Evolutionary conservation across 441 rosid species (phyloP), one percentile per base, ranked within the genome.

Genomic region (Arabidopsis lyrata): DNA sequence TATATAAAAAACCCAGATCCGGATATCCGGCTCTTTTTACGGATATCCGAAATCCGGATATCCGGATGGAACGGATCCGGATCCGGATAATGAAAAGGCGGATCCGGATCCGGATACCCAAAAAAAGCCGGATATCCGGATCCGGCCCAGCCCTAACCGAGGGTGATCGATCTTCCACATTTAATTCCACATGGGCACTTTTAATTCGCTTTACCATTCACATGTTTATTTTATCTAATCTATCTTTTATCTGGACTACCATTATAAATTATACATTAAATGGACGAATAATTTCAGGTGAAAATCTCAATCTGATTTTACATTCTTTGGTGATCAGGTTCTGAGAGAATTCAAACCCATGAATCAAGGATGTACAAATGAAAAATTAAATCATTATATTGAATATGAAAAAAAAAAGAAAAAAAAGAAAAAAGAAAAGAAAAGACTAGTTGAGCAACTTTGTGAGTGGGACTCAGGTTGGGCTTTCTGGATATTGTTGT

Each of bases 101-200:
- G n/a, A n/a, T n/a, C n/a, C n/a, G n/a, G n/a, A n/a, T n/a, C n/a
- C n/a, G n/a, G n/a, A n/a, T n/a, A n/a, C n/a, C n/a, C n/a, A n/a
- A n/a, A n/a, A n/a, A n/a, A n/a, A n/a, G n/a, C n/a, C n/a, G n/a
- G n/a, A n/a, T n/a, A n/a, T n/a, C n/a, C n/a, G n/a, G n/a, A n/a
- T n/a, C n/a, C n/a, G n/a, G n/a, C n/a, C n/a, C n/a, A n/a, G n/a
- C n/a, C n/a, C n/a, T n/a, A n/a, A n/a, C 24, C 18, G 45, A 58
- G 29, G 15, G 45, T 3, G 63, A 58, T 58, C 8, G 24, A 35
- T 34, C 15, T 60, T 15, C 52, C 4, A 38, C 68, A 70, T 71
- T 61, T 38, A 49, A 27, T 71, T 50, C 3, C 68, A 71, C 75
- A 50, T 60, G 53, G 65, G n/a, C 22, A 36, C 50, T 31, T 70